These are phyloP conservation scores for Fusarium mangiferae DNA, from an alignment of 2,329 filamentous ascomycete genomes.

Conservation along the genomic window DNA sequence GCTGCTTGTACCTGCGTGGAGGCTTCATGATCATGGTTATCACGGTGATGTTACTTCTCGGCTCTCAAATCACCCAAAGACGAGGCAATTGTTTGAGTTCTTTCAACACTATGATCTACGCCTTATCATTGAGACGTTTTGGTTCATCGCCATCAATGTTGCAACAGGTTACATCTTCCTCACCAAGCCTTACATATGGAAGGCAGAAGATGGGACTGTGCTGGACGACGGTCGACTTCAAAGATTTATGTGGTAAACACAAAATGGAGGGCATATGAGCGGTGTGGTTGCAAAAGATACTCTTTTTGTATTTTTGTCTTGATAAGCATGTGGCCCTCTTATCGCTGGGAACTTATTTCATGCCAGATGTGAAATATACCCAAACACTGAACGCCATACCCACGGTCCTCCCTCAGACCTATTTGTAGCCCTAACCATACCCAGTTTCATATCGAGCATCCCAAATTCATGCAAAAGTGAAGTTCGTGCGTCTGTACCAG, in stretches of 20 bases:
- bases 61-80: slow-evolving; percentile 1
- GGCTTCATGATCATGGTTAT: slow-evolving; percentile 34
- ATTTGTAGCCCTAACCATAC: slow-evolving; percentile 10
- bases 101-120: slow-evolving; percentile 55
- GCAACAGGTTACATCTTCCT: slow-evolving; percentile 79
- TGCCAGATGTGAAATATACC: slow-evolving; percentile 13
- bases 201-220: slow-evolving; percentile 59
- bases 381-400: slow-evolving; percentile 32
- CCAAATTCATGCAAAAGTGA: slow-evolving; percentile 6
- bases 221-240: slow-evolving; percentile 70
- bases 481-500: slow-evolving; percentile 21
- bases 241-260: slow-evolving; percentile 80
- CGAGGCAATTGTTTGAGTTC: background rate
- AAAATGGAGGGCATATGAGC: background rate
- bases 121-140: slow-evolving; percentile 70
- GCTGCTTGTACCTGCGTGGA: slow-evolving; percentile 73
- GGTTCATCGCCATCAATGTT: slow-evolving; percentile 74
- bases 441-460: slow-evolving; percentile 23
- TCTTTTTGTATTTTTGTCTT: slow-evolving; percentile 38
- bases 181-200: slow-evolving; percentile 74
- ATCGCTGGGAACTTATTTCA: slow-evolving; percentile 6
- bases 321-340: slow-evolving; percentile 10
- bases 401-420: slow-evolving; percentile 8
- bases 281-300: slow-evolving; percentile 18
- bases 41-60: background rate